Conservation (phyloP, 371 early-diverging fungal species). For the Circinella umbellata region DNA sequence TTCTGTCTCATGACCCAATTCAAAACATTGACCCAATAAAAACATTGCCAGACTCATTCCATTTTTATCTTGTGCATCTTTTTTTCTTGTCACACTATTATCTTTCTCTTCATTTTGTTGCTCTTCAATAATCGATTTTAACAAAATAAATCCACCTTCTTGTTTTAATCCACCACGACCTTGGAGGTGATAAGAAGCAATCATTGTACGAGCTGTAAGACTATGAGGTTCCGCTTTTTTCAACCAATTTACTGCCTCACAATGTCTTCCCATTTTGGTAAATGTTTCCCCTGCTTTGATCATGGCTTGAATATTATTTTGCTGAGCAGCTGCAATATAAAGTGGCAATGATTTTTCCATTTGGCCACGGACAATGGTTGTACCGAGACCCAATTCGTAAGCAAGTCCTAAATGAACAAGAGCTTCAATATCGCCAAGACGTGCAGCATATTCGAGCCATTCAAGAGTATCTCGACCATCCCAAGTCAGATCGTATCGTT, state of each 20-base stretch:
- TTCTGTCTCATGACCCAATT: slow-evolving; percentile 19
- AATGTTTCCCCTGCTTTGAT: slow-evolving; percentile 21
- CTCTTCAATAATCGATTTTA: not conserved
- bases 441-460: slow-evolving; percentile 22
- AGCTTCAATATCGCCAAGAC: slow-evolving; percentile 26
- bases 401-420: slow-evolving; percentile 21
- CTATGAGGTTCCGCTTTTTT: slow-evolving; percentile 10
- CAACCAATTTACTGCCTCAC: slow-evolving; percentile 24
- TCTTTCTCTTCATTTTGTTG: too few relatives aligned
- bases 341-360: slow-evolving; percentile 11
- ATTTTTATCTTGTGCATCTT: slow-evolving; percentile 7
- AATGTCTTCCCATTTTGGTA: slow-evolving; percentile 17
- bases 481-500: slow-evolving; percentile 12
- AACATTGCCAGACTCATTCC: slow-evolving; percentile 11
- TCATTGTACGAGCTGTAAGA: slow-evolving; percentile 17
- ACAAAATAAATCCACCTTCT: slow-evolving; percentile 10
- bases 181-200: slow-evolving; percentile 24
- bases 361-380: slow-evolving; percentile 4
- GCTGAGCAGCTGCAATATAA: slow-evolving; percentile 23
- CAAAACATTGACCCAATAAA: slow-evolving; percentile 31
- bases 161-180: slow-evolving; percentile 22
- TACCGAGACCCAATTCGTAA: slow-evolving; percentile 21
- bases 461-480: slow-evolving; percentile 19
- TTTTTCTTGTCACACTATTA: not conserved
- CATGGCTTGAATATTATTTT: slow-evolving; percentile 20